Base-by-base conservation (phyloP, 2,329 filamentous ascomycete genomes). In the Lasiodiplodia citricola region DNA sequence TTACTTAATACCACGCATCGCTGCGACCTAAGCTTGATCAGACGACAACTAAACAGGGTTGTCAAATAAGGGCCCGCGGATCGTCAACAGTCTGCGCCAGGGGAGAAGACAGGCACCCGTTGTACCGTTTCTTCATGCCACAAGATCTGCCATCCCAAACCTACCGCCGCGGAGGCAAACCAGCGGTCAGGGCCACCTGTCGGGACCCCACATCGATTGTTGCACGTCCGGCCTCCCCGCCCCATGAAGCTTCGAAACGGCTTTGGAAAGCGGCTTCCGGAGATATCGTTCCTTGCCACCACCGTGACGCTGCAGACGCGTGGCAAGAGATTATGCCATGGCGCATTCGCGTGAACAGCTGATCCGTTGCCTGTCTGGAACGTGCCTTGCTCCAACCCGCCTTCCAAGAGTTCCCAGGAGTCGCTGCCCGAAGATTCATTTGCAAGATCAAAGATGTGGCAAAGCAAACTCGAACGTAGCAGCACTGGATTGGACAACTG, bases 81-180 rank as follows among this genome's bases (percentile, higher is more conserved):
- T 64, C 60, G 31, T 38, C 60, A 38, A 64, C 47, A 38, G 18
- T 31, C 44, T 37, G 58, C 44, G 58, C 44, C 44, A 47, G 44
- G 60, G 51, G 35, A 38, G 60, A 63, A 50, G 13, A 62, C 57
- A 31, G 57, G 57, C 57, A 50, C 57, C 41, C 8, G 41, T 47
- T 62, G 2, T 14, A 13, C 6, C 8, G 6, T 23, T 28, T 60
- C 57, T 60, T 60, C 58, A 63, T 50, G 41, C 58, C 31, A 51
- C 41, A 63, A 21, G 57, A 8, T 41, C 25, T 28, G 10, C 41
- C 23, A 11, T 41, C 25, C 37, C 56, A 25, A 28, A 23, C 25
- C 10, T 25, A 37, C 56, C n/a, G 37, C 21, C 41, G 16, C 41
- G 11, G 37, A 38, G n/a, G 47, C 10, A 50, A 64, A 52, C 11